Base-by-base conservation (phyloP, 345 rosid genomes). In the Firmiana major region DNA sequence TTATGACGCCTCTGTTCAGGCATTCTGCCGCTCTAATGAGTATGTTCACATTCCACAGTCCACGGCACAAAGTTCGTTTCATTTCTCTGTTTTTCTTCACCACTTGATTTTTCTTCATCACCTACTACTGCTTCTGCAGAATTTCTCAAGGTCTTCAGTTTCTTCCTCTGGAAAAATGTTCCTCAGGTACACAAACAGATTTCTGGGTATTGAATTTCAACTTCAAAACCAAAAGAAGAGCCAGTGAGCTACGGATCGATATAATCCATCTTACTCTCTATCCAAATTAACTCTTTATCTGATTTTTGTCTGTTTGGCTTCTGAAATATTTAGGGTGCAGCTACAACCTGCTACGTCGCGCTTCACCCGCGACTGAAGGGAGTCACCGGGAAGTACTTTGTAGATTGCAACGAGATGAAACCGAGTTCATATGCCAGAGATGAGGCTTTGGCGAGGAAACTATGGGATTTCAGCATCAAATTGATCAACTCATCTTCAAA, bases 321-420 rank as follows among this genome's bases (percentile, higher is more conserved):
- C 12, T 21, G 8, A 7, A 70, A 70, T 0, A 8, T 19, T 5
- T 81, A 95, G 98, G 99, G 99, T 54, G 99, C 99, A 59, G 99
- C 98, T 15, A 93, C 99, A 17, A 88, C 94, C 28, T 96, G 99
- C 87, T 92, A 92, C 73, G 93, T 83, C 0, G 98, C 98, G 4
- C 85, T 96, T 6, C 94, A 93, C 71, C 98, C 94, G 31, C 83
- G 74, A 11, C 22, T 93, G 81, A 85, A 83, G 77, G 94, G 92
- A 10, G 94, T 87, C 12, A 89, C 82, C 0, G 94, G 97, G 54
- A 92, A 91, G 42, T 96, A 96, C 87, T 93, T 80, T 80, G 83
- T 77, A 13, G 98, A 96, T 64, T 96, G 97, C 82, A 96, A 96
- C 24, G 93, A 91, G 79, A 43, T 81, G 54, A 74, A 74, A n/a